phyloP scores from a whole-genome alignment of 2,329 filamentous ascomycete species.

The Sporothrix protearum region DNA sequence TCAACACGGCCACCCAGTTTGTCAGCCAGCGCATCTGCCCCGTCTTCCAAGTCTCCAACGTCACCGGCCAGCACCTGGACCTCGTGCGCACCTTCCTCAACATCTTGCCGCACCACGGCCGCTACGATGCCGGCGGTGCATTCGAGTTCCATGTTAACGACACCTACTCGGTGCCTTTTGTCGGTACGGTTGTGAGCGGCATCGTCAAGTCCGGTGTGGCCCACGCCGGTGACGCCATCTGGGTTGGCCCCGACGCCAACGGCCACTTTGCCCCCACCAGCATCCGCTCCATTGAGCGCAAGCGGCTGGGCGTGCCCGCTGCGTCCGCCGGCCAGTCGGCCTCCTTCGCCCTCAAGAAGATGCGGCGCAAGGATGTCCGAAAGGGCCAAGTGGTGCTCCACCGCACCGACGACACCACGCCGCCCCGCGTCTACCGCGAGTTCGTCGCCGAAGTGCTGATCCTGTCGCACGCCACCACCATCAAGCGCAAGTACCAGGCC shows the following conservation, averaged over 20 bases:
- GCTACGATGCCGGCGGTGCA: slow-evolving; percentile 80
- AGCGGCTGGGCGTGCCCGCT: slow-evolving; percentile 82
- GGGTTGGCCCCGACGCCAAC: slow-evolving; percentile 85
- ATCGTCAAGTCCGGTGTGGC: slow-evolving; percentile 85
- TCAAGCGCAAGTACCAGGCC: slow-evolving; percentile 93
- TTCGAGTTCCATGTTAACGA: slow-evolving; percentile 97
- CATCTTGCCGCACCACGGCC: slow-evolving; percentile 88
- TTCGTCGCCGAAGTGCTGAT: slow-evolving; percentile 89
- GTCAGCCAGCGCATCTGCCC: slow-evolving; percentile 93
- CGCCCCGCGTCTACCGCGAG: slow-evolving; percentile 67
- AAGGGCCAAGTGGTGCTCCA: slow-evolving; percentile 98
- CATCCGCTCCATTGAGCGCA: slow-evolving; percentile 90
- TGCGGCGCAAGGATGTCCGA: slow-evolving; percentile 85
- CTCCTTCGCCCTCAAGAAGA: slow-evolving; percentile 82
- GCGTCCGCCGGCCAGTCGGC: slow-evolving; percentile 90
- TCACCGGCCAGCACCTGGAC: slow-evolving; percentile 87
- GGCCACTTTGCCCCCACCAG: slow-evolving; percentile 85
- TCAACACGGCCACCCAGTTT: slow-evolving; percentile 94
- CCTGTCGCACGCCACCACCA: slow-evolving; percentile 91
- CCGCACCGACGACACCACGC: slow-evolving; percentile 65
- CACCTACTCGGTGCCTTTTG: slow-evolving; percentile 95
- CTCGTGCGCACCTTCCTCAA: slow-evolving; percentile 91
- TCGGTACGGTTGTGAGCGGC: slow-evolving; percentile 91
- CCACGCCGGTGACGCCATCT: slow-evolving; percentile 82
- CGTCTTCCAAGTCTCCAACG: slow-evolving; percentile 96